Percentiles rank a stretch among this genome's conserved stretches.
phyloP scores from a whole-genome alignment of 1,284 basidiomycete species.

The Moesziomyces sp. region DNA sequence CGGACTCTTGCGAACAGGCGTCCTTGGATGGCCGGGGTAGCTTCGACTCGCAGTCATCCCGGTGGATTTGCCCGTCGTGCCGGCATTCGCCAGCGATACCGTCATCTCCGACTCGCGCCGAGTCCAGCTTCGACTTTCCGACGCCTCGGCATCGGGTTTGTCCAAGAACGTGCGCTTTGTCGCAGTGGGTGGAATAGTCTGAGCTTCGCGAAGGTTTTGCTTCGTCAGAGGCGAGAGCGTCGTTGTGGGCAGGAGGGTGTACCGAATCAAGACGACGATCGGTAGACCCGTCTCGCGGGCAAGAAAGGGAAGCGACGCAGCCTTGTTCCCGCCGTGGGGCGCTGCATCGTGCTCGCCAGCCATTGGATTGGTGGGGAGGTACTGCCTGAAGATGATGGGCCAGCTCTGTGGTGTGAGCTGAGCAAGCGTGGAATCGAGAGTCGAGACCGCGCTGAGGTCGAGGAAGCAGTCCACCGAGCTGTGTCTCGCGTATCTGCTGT shows the following conservation, averaged over 20 bases:
- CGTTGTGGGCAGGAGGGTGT: background rate
- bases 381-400: conserved; percentile 9
- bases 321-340: background rate
- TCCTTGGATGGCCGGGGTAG: conserved; percentile 9
- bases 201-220: too few relatives aligned
- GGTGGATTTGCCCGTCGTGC: background rate
- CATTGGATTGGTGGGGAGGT: background rate
- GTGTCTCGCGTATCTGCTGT: background rate
- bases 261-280: conserved; percentile 18
- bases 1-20: conserved; percentile 9
- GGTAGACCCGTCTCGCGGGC: conserved; percentile 27
- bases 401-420: conserved; percentile 21
- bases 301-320: conserved; percentile 4
- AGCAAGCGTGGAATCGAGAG: conserved; percentile 4
- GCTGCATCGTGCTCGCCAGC: too few relatives aligned
- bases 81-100: background rate
- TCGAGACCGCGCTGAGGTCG: conserved; percentile 21
- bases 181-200: too few relatives aligned
- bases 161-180: background rate
- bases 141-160: background rate
- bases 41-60: conserved; percentile 19
- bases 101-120: conserved; percentile 17
- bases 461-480: conserved; percentile 6
- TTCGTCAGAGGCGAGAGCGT: background rate
- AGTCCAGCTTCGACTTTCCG: background rate